Percentiles rank a stretch among this genome's conserved stretches.
Conservation (phyloP, 352 stramenopile species). For the Phytopythium vexans region DNA sequence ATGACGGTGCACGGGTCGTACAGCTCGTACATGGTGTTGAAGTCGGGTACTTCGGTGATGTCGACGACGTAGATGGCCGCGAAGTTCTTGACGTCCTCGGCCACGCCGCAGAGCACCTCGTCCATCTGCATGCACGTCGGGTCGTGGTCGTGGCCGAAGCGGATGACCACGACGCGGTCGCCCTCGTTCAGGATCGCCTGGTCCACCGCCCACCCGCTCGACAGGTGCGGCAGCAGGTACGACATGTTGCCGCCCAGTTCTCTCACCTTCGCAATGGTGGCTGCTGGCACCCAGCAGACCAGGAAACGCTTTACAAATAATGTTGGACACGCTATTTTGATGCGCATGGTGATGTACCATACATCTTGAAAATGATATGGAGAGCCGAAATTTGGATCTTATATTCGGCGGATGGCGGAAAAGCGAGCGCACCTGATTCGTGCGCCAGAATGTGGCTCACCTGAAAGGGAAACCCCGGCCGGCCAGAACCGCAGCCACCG, state of each 20-base stretch:
- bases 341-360: too few relatives aligned
- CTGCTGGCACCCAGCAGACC: not conserved
- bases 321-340: not conserved
- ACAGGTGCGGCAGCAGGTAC: constrained; percentile 98
- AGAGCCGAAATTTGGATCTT: too few relatives aligned
- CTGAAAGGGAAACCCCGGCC: not conserved
- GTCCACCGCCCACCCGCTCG: constrained; percentile 97
- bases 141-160: constrained; percentile 98
- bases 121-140: constrained; percentile 99
- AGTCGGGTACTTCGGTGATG: constrained; percentile 96
- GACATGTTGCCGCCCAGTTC: constrained; percentile 59
- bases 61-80: constrained; percentile 96
- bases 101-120: constrained; percentile 93
- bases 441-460: not conserved
- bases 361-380: too few relatives aligned
- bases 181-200: constrained; percentile 98
- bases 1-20: constrained; percentile 99
- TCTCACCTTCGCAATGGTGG: not conserved
- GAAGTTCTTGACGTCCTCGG: constrained; percentile 99
- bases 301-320: not conserved
- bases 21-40: constrained; percentile 99
- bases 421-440: not conserved
- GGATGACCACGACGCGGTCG: constrained; percentile 98
- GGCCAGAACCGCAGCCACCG: not conserved
- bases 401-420: too few relatives aligned